A percentile compares a stretch with the other conserved stretches of the same genome.
phyloP scores from a whole-genome alignment of 2,329 filamentous ascomycete genomes.

The Calonectria pseudoreteaudii region DNA sequence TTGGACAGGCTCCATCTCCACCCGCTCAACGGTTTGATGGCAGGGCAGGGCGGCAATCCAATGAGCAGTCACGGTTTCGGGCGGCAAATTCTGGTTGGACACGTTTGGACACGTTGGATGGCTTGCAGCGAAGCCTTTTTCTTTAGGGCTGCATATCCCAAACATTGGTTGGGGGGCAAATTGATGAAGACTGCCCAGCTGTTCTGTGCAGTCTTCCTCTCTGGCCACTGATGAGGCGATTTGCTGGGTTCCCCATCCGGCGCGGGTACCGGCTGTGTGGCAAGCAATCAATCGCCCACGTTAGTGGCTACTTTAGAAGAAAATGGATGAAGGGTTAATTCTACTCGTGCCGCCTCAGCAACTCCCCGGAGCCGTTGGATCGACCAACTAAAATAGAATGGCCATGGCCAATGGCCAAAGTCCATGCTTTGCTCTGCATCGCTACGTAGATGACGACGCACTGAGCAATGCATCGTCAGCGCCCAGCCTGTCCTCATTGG shows the following conservation, averaged over 20 bases:
- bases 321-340: neutral
- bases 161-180: neutral
- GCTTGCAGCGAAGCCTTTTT: neutral
- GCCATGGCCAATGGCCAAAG: neutral
- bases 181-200: neutral
- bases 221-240: neutral
- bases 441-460: neutral
- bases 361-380: neutral
- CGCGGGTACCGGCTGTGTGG: neutral
- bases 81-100: neutral
- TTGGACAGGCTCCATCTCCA: neutral
- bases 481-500: neutral
- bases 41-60: neutral
- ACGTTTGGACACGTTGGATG: neutral
- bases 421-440: neutral
- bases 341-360: neutral
- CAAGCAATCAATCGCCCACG: neutral
- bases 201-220: conserved; percentile 5
- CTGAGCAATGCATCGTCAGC: neutral
- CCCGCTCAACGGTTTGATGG: neutral
- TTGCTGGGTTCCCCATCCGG: neutral
- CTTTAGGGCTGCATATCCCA: neutral
- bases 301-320: neutral
- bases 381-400: neutral
- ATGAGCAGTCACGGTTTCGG: neutral